Percentiles rank a stretch among this genome's conserved stretches.
Conservation (phyloP, 176 grass and related monocot species). For the Triticum timopheevii region DNA sequence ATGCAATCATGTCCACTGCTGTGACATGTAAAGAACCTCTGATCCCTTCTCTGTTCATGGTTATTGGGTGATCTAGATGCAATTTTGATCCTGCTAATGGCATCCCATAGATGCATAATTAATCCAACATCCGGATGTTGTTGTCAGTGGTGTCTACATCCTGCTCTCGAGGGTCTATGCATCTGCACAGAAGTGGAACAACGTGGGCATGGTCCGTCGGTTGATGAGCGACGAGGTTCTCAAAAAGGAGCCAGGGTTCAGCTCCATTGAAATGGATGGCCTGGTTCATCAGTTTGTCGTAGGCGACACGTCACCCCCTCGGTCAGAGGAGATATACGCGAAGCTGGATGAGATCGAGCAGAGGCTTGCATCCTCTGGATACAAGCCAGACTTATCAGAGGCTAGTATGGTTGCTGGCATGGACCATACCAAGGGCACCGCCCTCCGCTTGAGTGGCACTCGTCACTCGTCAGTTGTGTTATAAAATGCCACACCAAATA, state of each 20-base stretch:
- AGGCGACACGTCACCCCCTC: conserved; percentile 71
- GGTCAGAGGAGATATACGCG: conserved; percentile 52
- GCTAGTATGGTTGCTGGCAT: conserved; percentile 49
- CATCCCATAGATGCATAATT: too few relatives aligned
- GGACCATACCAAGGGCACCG: conserved; percentile 37
- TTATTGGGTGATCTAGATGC: too few relatives aligned
- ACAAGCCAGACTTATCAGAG: conserved; percentile 68
- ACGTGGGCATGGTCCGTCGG: conserved; percentile 63
- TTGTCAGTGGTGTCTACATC: conserved; percentile 63
- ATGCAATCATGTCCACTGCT: too few relatives aligned
- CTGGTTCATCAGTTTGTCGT: conserved; percentile 73
- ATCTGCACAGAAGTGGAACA: conserved; percentile 69
- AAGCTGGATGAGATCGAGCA: conserved; percentile 58
- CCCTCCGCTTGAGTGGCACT: conserved; percentile 36
- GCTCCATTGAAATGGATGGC: conserved; percentile 74
- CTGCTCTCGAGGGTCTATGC: conserved; percentile 81
- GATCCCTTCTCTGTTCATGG: too few relatives aligned
- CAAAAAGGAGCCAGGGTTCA: conserved; percentile 80
- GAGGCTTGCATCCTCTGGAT: conserved; percentile 48
- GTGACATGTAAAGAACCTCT: too few relatives aligned
- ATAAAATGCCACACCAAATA: too few relatives aligned
- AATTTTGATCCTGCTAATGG: too few relatives aligned
- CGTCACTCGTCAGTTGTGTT: too few relatives aligned
- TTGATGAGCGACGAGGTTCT: conserved; percentile 65
- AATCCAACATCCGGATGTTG: conserved; percentile 36